phyloP scores from a whole-genome alignment of 1,284 basidiomycete genomes.

The Pisolithus thermaeus region DNA sequence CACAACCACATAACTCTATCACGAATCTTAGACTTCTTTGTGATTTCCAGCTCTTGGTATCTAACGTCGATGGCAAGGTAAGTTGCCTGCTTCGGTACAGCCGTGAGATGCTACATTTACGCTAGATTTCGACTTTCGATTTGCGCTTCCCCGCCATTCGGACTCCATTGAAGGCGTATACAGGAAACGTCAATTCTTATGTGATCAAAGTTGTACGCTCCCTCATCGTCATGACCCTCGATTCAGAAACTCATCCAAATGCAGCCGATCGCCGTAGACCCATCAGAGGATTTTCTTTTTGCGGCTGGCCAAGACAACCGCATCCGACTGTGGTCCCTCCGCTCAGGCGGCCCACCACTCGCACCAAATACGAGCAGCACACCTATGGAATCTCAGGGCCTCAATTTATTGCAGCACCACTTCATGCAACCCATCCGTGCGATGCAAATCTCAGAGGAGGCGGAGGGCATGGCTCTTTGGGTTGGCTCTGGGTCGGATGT shows the following conservation, averaged over 20 bases:
- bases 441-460: slow-evolving; percentile 40
- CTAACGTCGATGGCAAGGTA: slow-evolving; percentile 58
- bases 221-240: neutral
- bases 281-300: slow-evolving; percentile 61
- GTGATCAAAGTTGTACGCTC: slow-evolving; percentile 44
- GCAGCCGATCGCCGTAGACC: slow-evolving; percentile 58
- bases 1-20: slow-evolving; percentile 36
- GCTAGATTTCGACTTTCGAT: slow-evolving; percentile 59
- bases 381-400: slow-evolving; percentile 15
- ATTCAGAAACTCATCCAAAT: slow-evolving; percentile 3
- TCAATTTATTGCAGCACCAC: slow-evolving; percentile 21
- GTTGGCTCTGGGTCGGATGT: slow-evolving; percentile 35
- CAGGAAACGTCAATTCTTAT: slow-evolving; percentile 53
- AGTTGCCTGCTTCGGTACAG: slow-evolving; percentile 16
- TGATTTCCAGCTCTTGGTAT: slow-evolving; percentile 49
- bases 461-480: slow-evolving; percentile 36
- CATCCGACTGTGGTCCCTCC: slow-evolving; percentile 63
- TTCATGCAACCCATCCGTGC: slow-evolving; percentile 38
- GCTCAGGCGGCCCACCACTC: slow-evolving; percentile 40
- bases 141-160: slow-evolving; percentile 44
- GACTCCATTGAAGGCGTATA: slow-evolving; percentile 42
- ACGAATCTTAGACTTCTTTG: slow-evolving; percentile 45
- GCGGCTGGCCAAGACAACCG: slow-evolving; percentile 62
- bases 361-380: slow-evolving; percentile 9
- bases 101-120: neutral